Evolutionary conservation across 805 yeast species (phyloP), one percentile per base, ranked within the genome.

Genomic region (Starmerella floris): DNA sequence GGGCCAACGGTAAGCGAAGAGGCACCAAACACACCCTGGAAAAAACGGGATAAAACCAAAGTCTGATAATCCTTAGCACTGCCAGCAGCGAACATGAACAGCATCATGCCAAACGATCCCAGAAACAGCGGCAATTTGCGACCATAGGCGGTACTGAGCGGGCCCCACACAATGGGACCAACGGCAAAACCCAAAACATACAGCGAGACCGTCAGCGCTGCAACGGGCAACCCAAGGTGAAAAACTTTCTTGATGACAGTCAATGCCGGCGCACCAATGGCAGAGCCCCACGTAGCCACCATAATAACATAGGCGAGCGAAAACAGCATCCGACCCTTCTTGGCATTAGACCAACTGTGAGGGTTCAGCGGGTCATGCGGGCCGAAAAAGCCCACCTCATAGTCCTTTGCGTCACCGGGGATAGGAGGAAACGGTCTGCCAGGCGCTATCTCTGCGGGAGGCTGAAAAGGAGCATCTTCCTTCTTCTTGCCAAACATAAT

Each of bases 131-230:
- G 76, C 16, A 70, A 60, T 58, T 73, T 72, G 60, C 94, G 72
- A 23, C 93, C 91, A 51, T 69, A 77, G 30, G 79, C 55, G 59
- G 81, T 94, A n/a, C 88, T 78, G 30, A 81, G 58, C 4, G 94
- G 95, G 22, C 91, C 95, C 84, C 91, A 87, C 30, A 83, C 55
- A 39, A 87, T 67, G 3, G 97, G 97, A 17, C 96, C 95, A 1
- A 83, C 71, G 1, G 95, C 96, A 62, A 85, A 88, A 10, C 96
- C 97, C 33, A 84, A 61, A n/a, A 87, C 95, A 54, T 74, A 87
- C 22, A 85, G 66, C 0, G 95, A 76, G 9, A 84, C 70, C 43
- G 83, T 81, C 37, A 88, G 67, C 20, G 82, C 71, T 13, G 80
- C 79, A n/a, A 77, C 87, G 10, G 76, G 80, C 5, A 55, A 48